Conservation (phyloP, 148 eudicot species). For the Fagopyrum homotropicum region DNA sequence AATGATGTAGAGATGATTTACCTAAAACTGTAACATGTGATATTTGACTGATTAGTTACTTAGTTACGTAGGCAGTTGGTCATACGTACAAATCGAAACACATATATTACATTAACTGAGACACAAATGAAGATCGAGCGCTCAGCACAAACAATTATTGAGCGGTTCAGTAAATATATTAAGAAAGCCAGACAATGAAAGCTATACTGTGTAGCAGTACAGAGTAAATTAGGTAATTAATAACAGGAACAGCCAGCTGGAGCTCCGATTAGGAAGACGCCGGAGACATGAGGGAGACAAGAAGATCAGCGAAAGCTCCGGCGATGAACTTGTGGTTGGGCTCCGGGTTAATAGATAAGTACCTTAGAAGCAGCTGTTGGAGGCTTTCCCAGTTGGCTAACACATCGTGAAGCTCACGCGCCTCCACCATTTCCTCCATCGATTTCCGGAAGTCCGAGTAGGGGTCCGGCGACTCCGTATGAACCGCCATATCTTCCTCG, state of each 20-base stretch:
- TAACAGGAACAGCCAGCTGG: not conserved
- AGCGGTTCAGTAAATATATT: not conserved
- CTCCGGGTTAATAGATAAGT: slow-evolving; percentile 65
- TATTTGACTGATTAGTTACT: too few species aligned
- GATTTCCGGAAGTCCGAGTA: slow-evolving; percentile 72
- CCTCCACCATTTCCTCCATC: slow-evolving; percentile 97
- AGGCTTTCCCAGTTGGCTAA: slow-evolving; percentile 56
- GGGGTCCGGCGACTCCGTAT: slow-evolving; percentile 87
- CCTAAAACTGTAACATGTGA: too few species aligned
- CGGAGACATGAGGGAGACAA: slow-evolving; percentile 51
- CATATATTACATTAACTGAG: too few species aligned
- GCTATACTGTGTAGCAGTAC: not conserved
- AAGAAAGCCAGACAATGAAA: not conserved
- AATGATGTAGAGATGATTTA: too few species aligned
- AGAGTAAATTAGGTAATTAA: not conserved
- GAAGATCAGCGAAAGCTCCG: slow-evolving; percentile 80
- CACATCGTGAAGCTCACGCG: slow-evolving; percentile 44
- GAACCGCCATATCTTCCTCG: slow-evolving; percentile 30
- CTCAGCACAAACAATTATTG: too few species aligned
- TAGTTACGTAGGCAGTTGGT: too few species aligned
- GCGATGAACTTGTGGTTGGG: slow-evolving; percentile 75
- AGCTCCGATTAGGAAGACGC: not conserved
- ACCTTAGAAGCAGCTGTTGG: slow-evolving; percentile 68
- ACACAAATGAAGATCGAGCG: too few species aligned
- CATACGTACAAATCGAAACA: too few species aligned